These are phyloP conservation scores for Lasiodiplodia sp. DNA, from an alignment of 2,329 filamentous ascomycete genomes.

Conservation along the genomic window DNA sequence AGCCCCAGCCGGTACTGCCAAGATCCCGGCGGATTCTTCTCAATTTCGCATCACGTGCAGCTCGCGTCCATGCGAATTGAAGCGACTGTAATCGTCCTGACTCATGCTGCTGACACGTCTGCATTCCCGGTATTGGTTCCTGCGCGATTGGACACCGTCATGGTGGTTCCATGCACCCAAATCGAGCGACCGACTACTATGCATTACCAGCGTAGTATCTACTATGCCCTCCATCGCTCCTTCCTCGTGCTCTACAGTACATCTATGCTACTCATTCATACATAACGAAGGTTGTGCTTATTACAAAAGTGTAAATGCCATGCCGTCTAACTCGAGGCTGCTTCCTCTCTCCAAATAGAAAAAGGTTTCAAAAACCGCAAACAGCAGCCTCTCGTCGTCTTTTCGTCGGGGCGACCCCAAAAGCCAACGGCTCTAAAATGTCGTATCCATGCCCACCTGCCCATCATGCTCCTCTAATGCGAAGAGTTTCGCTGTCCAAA, in stretches of 20 bases:
- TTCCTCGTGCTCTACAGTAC: conserved; percentile 16
- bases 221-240: not conserved
- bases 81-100: conserved; percentile 15
- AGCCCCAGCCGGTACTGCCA: conserved; percentile 13
- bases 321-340: conserved; percentile 23
- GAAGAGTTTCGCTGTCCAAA: conserved; percentile 23
- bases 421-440: conserved; percentile 10
- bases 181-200: conserved; percentile 13
- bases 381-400: conserved; percentile 6
- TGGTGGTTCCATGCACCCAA: conserved; percentile 12
- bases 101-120: conserved; percentile 26
- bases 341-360: not conserved
- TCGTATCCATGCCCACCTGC: conserved; percentile 13
- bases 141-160: conserved; percentile 16
- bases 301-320: conserved; percentile 27
- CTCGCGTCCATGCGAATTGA: conserved; percentile 3
- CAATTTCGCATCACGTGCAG: conserved; percentile 25
- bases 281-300: conserved; percentile 26
- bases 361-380: conserved; percentile 5
- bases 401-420: conserved; percentile 6
- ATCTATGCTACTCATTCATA: conserved; percentile 29
- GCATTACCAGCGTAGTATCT: conserved; percentile 23
- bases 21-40: conserved; percentile 21
- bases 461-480: conserved; percentile 17
- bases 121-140: conserved; percentile 14